These are phyloP conservation scores for Myxozyma neglecta DNA, from an alignment of 805 yeast genomes.

Conservation along the genomic window DNA sequence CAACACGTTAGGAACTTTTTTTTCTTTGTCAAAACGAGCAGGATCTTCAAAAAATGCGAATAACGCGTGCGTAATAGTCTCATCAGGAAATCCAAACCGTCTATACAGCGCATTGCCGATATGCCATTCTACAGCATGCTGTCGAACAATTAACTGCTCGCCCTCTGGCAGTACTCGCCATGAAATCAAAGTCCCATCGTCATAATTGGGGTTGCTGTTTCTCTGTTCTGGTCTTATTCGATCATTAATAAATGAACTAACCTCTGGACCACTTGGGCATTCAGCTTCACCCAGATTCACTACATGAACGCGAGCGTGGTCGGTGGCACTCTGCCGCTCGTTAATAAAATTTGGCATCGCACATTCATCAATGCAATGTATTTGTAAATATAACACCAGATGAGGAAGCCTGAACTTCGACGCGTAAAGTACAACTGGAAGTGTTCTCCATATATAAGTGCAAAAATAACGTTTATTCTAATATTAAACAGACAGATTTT, in stretches of 20 bases:
- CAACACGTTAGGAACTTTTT: background rate
- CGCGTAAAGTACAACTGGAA: too few species aligned
- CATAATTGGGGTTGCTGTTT: background rate
- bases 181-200: background rate
- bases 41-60: constrained; percentile 52
- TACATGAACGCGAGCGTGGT: constrained; percentile 1
- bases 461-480: too few species aligned
- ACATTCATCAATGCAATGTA: background rate
- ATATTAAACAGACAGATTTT: too few species aligned
- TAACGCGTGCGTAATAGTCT: constrained; percentile 56
- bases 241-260: background rate
- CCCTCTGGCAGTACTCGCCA: background rate
- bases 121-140: constrained; percentile 49
- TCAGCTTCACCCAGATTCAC: background rate
- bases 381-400: too few species aligned
- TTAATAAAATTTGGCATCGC: background rate
- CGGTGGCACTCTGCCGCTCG: background rate
- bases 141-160: constrained; percentile 43
- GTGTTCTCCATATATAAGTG: too few species aligned
- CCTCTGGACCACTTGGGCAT: background rate
- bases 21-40: background rate
- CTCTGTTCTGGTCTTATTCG: background rate
- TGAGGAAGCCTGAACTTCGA: too few species aligned
- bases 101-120: constrained; percentile 53
- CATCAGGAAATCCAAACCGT: constrained; percentile 52